Evolutionary conservation across 768 basidiomycete species (phyloP).

Genomic region (Rhizopogon rudus): DNA sequence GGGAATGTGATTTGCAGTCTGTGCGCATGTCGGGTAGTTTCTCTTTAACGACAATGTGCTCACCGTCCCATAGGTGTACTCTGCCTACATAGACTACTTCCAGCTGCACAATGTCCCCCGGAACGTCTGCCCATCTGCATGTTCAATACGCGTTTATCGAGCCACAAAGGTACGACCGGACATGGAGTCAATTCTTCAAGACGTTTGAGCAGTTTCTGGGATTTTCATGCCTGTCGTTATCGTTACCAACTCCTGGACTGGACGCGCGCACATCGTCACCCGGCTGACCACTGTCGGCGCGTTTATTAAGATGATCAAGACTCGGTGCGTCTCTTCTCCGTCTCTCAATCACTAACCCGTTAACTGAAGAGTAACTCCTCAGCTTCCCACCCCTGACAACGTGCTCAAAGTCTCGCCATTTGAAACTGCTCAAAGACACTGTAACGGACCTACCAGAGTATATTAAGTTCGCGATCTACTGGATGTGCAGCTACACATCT

Average conservation of each 20-base stretch:
- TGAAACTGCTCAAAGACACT: slow-evolving; percentile 61
- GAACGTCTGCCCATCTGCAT: slow-evolving; percentile 27
- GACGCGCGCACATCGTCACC: slow-evolving; percentile 77
- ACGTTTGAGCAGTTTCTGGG: slow-evolving; percentile 75
- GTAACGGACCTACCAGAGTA: no score
- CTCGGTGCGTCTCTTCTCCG: slow-evolving; percentile 39
- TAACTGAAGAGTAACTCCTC: background rate
- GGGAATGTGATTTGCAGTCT: slow-evolving; percentile 78
- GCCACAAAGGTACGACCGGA: slow-evolving; percentile 61
- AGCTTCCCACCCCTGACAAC: slow-evolving; percentile 75
- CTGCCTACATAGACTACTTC: slow-evolving; percentile 77
- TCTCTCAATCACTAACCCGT: background rate
- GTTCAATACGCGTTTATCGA: background rate
- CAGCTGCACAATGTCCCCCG: slow-evolving; percentile 66
- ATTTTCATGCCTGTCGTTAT: slow-evolving; percentile 80
- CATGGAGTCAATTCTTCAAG: slow-evolving; percentile 77
- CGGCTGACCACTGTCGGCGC: slow-evolving; percentile 63
- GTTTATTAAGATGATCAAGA: slow-evolving; percentile 84
- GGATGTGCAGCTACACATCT: no score
- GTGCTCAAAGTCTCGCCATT: slow-evolving; percentile 65
- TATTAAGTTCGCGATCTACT: no score
- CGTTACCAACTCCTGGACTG: slow-evolving; percentile 67
- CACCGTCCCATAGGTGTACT: slow-evolving; percentile 42
- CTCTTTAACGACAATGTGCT: background rate
- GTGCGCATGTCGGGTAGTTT: slow-evolving; percentile 36